A percentile compares a stretch with the other conserved stretches of the same genome.
These are phyloP conservation scores for Cladorrhinum sp. DNA, from an alignment of 2,329 filamentous ascomycete genomes.

Conservation along the genomic window DNA sequence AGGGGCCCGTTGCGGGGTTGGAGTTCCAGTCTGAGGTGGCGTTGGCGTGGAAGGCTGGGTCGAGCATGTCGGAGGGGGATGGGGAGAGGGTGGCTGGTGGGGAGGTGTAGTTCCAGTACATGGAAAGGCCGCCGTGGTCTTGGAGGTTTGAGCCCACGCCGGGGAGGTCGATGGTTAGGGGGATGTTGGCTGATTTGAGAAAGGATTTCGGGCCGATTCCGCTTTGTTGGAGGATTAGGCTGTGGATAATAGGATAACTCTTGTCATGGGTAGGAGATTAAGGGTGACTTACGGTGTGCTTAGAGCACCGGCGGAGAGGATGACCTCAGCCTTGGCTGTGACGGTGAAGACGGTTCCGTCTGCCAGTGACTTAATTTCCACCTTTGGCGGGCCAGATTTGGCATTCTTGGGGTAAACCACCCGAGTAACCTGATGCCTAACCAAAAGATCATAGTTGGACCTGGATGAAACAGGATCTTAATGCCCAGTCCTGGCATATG, in stretches of 20 bases:
- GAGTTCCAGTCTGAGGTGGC: slow-evolving; percentile 32
- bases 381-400: slow-evolving; percentile 14
- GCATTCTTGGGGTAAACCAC: slow-evolving; percentile 21
- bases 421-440: slow-evolving; percentile 30
- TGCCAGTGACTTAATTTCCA: slow-evolving; percentile 21
- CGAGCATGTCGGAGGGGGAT: slow-evolving; percentile 22
- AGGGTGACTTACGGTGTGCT: too few species aligned
- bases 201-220: slow-evolving; percentile 38
- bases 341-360: slow-evolving; percentile 23
- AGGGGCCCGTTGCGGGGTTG: slow-evolving; percentile 34
- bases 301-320: slow-evolving; percentile 40
- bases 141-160: slow-evolving; percentile 53
- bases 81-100: slow-evolving; percentile 20
- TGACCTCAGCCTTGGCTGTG: slow-evolving; percentile 34
- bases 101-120: slow-evolving; percentile 24
- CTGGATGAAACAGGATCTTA: slow-evolving; percentile 28
- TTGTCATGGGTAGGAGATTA: too few species aligned
- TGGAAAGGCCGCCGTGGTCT: slow-evolving; percentile 33
- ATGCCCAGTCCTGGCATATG: slow-evolving; percentile 32
- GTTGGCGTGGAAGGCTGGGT: slow-evolving; percentile 32
- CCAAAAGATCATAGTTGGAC: slow-evolving; percentile 23
- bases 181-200: slow-evolving; percentile 42
- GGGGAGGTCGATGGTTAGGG: slow-evolving; percentile 52
- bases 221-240: slow-evolving; percentile 41
- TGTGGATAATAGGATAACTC: too few species aligned